Evolutionary conservation across 179 eudicot species (phyloP), one percentile per base, ranked within the genome.

Genomic region (Monotropa hypopitys): DNA sequence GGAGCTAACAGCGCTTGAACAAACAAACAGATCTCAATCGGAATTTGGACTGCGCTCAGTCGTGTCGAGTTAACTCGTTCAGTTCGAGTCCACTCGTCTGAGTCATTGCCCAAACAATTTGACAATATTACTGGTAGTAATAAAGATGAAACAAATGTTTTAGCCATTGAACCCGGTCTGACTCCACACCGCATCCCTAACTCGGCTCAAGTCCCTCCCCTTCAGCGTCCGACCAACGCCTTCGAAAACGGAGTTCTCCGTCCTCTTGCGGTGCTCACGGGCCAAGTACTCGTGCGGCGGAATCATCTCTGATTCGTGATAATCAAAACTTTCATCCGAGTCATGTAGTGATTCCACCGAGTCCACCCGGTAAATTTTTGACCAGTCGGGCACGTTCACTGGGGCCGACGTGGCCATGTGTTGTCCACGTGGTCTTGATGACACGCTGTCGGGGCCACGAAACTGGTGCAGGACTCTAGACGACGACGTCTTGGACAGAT

Each of bases 241-340:
- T 73, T 88, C 98, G 15, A 87, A 88, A 70, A 92, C 98, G 78
- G 98, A 92, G 49, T 85, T 83, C 1, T 89, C 87, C 20, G 88
- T 82, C 85, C 67, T 73, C 63, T 86, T 81, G 11, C 89, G 78
- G 72, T 81, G 57, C 59, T 81, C 83, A 7, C 91, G 86, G 9
- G 97, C 97, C 79, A 93, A 73, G 75, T 89, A 93, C 87, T 88
- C 97, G 68, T 94, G 98, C 2, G 98, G 98, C 5, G 97, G 98
- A 3, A 88, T 88, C 79, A 86, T 80, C 23, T 77, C 94, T 70
- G 86, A 74, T 53, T 85, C 86, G 2, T 26, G 66, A 9, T 81
- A 86, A 23, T 76, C 87, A 46, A 51, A 74, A 9, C 83, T 88
- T 35, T 88, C 91, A 26, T 89, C 94, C 70, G 90, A 89, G 86